Conservation (phyloP, 805 yeast genomes). For the Lipomyces japonicus region DNA sequence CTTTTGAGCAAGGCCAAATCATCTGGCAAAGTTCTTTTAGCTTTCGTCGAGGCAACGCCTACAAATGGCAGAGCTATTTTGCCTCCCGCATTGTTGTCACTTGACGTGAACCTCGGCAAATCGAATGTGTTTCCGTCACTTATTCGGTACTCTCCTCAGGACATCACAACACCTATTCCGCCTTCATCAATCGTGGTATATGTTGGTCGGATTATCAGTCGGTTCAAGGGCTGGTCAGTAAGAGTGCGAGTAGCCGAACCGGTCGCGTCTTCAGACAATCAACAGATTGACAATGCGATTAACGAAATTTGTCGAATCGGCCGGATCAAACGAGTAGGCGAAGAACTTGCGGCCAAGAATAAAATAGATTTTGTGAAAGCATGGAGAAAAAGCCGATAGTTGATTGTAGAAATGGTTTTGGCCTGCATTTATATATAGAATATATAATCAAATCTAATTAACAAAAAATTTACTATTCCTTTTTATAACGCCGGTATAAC, state of each 20-base stretch:
- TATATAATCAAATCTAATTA: no score
- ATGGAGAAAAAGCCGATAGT: constrained; percentile 33
- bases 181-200: constrained; percentile 29
- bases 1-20: constrained; percentile 32
- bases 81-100: constrained; percentile 42
- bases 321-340: constrained; percentile 48
- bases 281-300: constrained; percentile 19
- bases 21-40: constrained; percentile 42
- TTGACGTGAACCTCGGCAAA: constrained; percentile 11
- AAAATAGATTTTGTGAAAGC: constrained; percentile 46
- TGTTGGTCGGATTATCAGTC: constrained; percentile 28
- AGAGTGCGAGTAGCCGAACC: constrained; percentile 35
- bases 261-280: constrained; percentile 12
- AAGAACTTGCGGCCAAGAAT: constrained; percentile 42
- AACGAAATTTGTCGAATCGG: constrained; percentile 41
- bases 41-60: constrained; percentile 55
- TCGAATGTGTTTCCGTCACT: constrained; percentile 33
- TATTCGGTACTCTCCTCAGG: constrained; percentile 37
- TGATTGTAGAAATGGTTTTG: not conserved
- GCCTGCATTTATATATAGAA: no score
- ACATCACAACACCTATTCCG: constrained; percentile 39
- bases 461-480: not conserved
- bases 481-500: not conserved
- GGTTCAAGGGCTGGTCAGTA: constrained; percentile 31
- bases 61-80: constrained; percentile 77